Conservation (phyloP, 495 filamentous ascomycete genomes). For the Cairneyella variabilis region DNA sequence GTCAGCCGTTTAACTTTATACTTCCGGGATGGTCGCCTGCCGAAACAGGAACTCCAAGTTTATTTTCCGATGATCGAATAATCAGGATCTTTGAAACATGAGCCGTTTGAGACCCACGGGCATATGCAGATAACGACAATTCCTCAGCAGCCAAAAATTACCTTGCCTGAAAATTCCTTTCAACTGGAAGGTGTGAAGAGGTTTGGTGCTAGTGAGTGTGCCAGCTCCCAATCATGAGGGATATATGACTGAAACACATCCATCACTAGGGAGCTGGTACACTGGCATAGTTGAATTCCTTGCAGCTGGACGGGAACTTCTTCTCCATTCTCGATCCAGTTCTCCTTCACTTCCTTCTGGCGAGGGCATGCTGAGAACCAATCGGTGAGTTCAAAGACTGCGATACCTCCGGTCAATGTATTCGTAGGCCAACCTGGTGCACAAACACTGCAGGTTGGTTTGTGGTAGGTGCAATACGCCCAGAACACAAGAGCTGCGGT, state of each 20-base stretch:
- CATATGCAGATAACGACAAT: too few species aligned
- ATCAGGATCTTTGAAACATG: too few species aligned
- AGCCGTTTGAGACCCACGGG: too few species aligned
- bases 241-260: constrained; percentile 9
- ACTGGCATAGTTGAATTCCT: constrained; percentile 13
- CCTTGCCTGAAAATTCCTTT: neutral
- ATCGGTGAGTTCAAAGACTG: constrained; percentile 13
- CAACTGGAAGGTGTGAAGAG: constrained; percentile 2
- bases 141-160: neutral
- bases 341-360: constrained; percentile 3
- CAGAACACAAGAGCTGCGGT: constrained; percentile 14
- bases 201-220: constrained; percentile 11
- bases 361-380: neutral
- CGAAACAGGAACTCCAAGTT: too few species aligned
- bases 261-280: constrained; percentile 10
- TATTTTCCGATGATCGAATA: too few species aligned
- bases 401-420: neutral
- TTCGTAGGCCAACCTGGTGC: neutral
- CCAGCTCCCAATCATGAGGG: constrained; percentile 18
- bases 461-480: constrained; percentile 12
- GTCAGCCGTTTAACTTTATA: too few species aligned
- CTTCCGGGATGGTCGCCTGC: too few species aligned
- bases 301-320: constrained; percentile 2
- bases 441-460: constrained; percentile 5
- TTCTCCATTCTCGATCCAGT: constrained; percentile 16